These are phyloP conservation scores for Brassica rapa DNA, from an alignment of 345 rosid species.

Conservation along the genomic window DNA sequence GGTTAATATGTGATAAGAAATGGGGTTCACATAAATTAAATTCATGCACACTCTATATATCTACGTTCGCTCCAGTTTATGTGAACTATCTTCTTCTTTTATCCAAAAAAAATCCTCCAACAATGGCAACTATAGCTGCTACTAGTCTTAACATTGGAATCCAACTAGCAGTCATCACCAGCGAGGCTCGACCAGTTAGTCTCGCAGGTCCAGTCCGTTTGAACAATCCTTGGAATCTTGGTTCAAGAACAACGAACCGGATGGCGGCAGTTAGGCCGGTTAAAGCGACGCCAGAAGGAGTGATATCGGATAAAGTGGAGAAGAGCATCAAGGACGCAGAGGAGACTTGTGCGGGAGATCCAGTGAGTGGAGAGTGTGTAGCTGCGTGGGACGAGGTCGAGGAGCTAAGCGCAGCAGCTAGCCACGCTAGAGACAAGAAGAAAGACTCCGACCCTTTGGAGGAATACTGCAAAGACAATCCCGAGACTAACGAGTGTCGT, in stretches of 20 bases:
- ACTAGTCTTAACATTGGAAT: conserved; percentile 49
- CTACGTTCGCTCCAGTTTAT: conserved; percentile 3
- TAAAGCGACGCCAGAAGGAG: conserved; percentile 79
- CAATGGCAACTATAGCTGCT: conserved; percentile 60
- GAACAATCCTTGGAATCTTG: conserved; percentile 54
- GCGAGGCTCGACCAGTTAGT: conserved; percentile 39
- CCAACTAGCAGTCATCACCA: conserved; percentile 44
- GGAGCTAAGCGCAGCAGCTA: conserved; percentile 98
- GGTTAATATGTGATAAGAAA: conserved; percentile 43
- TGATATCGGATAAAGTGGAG: conserved; percentile 70
- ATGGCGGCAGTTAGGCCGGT: conserved; percentile 44
- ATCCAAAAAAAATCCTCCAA: conserved; percentile 1
- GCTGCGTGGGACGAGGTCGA: conserved; percentile 99
- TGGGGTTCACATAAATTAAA: conserved; percentile 31
- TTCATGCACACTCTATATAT: conserved; percentile 7
- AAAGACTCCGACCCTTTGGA: conserved; percentile 83
- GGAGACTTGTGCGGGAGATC: conserved; percentile 73
- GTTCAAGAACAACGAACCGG: conserved; percentile 36
- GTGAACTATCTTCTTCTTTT: not conserved
- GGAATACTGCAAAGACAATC: conserved; percentile 83
- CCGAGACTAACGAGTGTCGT: conserved; percentile 94
- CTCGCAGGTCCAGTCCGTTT: conserved; percentile 28
- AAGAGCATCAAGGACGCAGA: conserved; percentile 84
- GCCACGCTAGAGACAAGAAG: conserved; percentile 88
- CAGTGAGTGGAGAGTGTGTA: conserved; percentile 90